phyloP scores from a whole-genome alignment of 2,329 filamentous ascomycete species.

The Venturiaceae sp. region DNA sequence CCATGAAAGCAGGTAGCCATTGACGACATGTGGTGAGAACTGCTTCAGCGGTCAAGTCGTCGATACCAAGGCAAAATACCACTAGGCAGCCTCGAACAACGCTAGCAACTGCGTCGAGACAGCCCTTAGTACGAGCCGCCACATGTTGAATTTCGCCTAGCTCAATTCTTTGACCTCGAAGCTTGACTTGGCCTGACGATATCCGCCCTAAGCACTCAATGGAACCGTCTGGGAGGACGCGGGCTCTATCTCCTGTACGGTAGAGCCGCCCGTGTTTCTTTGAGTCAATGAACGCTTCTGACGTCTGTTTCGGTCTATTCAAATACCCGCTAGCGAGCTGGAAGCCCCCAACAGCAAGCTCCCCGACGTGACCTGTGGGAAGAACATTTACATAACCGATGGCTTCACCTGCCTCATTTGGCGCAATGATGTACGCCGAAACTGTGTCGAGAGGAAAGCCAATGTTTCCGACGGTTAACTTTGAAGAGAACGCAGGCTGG shows the following conservation, averaged over 20 bases:
- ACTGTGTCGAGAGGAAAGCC: slow-evolving; percentile 73
- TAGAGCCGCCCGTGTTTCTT: slow-evolving; percentile 60
- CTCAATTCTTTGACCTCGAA: slow-evolving; percentile 75
- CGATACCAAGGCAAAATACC: slow-evolving; percentile 57
- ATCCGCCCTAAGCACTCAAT: slow-evolving; percentile 82
- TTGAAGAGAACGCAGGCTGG: slow-evolving; percentile 49
- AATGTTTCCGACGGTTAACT: slow-evolving; percentile 56
- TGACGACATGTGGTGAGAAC: slow-evolving; percentile 53
- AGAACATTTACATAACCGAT: slow-evolving; percentile 40
- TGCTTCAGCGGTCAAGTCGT: slow-evolving; percentile 25
- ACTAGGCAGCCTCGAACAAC: slow-evolving; percentile 63
- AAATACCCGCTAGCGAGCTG: slow-evolving; percentile 77
- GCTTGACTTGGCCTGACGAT: slow-evolving; percentile 71
- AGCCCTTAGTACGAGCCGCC: slow-evolving; percentile 19
- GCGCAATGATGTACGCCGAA: slow-evolving; percentile 60
- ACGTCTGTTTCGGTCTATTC: slow-evolving; percentile 69
- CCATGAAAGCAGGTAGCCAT: slow-evolving; percentile 79
- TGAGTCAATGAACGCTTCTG: slow-evolving; percentile 58
- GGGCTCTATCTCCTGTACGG: slow-evolving; percentile 75
- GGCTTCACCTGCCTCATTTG: slow-evolving; percentile 18
- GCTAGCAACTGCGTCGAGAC: slow-evolving; percentile 56
- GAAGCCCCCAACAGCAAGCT: slow-evolving; percentile 70
- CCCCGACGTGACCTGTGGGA: slow-evolving; percentile 59
- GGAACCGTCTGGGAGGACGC: slow-evolving; percentile 54
- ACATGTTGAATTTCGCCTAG: slow-evolving; percentile 49